A percentile compares a stretch with the other conserved stretches of the same genome.
Conservation (phyloP, 2,329 filamentous ascomycete genomes). For the Fusarium sp. region DNA sequence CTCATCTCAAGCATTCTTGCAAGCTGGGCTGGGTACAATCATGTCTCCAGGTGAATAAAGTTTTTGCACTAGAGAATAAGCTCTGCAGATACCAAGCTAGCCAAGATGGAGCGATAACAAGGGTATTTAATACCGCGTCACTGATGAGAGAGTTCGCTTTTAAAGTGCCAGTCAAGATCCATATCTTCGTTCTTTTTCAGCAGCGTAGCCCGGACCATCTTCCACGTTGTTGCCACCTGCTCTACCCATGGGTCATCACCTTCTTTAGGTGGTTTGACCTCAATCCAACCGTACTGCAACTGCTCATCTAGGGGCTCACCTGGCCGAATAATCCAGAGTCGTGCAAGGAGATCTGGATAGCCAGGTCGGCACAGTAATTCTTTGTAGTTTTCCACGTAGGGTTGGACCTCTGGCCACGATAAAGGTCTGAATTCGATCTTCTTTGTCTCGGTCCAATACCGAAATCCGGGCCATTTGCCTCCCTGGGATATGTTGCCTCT, state of each 20-base stretch:
- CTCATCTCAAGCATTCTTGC: too few relatives aligned
- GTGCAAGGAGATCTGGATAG: background rate
- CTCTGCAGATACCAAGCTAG: too few relatives aligned
- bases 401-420: background rate
- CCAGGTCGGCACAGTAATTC: accelerated
- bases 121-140: too few relatives aligned
- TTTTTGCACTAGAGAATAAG: too few relatives aligned
- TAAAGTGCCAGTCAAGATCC: background rate
- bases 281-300: background rate
- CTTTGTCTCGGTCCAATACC: background rate
- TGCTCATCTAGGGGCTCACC: background rate
- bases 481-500: background rate
- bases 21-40: too few relatives aligned
- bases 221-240: background rate
- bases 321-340: background rate
- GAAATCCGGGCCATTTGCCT: background rate
- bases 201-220: background rate
- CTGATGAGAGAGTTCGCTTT: too few relatives aligned
- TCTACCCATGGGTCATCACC: background rate
- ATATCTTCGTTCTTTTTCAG: background rate
- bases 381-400: background rate
- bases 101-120: too few relatives aligned
- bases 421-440: background rate
- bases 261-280: background rate
- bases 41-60: too few relatives aligned